Percentiles rank a stretch among this genome's conserved stretches.
Conservation (phyloP, 768 basidiomycete genomes). For the Boletus coccyginus region DNA sequence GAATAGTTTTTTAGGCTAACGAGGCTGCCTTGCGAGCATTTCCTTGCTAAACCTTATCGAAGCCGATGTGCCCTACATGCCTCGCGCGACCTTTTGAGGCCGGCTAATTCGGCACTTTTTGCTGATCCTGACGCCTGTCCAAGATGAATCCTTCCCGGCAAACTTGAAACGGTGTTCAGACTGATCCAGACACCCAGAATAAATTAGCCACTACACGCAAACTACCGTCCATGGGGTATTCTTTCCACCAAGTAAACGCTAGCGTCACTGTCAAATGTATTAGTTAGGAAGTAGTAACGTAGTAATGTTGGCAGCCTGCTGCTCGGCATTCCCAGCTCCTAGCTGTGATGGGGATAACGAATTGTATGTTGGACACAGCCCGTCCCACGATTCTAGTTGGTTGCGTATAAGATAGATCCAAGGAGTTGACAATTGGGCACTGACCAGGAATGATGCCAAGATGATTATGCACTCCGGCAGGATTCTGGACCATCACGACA, state of each 20-base stretch:
- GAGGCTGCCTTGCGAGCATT: no score
- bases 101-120: no score
- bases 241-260: not conserved
- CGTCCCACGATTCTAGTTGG: slow-evolving; percentile 23
- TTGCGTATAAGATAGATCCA: not conserved
- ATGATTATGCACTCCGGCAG: slow-evolving; percentile 13
- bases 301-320: slow-evolving; percentile 21
- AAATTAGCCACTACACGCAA: not conserved
- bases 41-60: no score
- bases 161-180: no score
- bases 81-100: no score
- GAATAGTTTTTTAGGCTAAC: no score
- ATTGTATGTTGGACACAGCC: slow-evolving; percentile 24
- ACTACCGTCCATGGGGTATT: not conserved
- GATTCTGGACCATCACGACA: slow-evolving; percentile 26
- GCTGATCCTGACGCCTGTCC: no score
- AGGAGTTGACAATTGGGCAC: not conserved
- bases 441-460: slow-evolving; percentile 16
- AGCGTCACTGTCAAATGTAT: not conserved
- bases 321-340: slow-evolving; percentile 14
- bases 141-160: not conserved
- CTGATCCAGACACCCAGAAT: no score
- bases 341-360: slow-evolving; percentile 19
- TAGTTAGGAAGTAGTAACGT: slow-evolving; percentile 15
- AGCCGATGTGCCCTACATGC: no score